Evolutionary conservation across 768 basidiomycete species (phyloP).

Genomic region (Termitomyces sp.): DNA sequence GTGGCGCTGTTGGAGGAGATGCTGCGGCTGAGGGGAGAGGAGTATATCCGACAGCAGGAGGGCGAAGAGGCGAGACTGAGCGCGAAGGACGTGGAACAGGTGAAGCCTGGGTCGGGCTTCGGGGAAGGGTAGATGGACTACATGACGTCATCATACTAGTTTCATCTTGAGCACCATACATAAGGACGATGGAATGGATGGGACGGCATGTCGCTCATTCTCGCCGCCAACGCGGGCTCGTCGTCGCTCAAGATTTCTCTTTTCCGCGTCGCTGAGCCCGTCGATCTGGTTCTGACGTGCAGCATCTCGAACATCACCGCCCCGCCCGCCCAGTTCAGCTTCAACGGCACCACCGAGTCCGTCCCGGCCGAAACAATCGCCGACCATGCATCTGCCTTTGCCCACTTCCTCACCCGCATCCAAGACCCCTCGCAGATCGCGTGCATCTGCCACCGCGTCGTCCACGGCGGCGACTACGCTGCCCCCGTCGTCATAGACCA

Average conservation of each 20-base stretch:
- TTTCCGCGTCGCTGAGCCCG: conserved; percentile 33
- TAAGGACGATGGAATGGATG: background rate
- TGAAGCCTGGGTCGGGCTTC: conserved; percentile 55
- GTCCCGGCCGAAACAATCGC: conserved; percentile 37
- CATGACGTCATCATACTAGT: conserved; percentile 15
- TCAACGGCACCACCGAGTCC: conserved; percentile 30
- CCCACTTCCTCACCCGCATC: conserved; percentile 52
- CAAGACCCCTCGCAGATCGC: conserved; percentile 43
- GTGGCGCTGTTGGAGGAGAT: conserved; percentile 84
- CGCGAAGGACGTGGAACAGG: conserved; percentile 34
- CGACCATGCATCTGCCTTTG: conserved; percentile 63
- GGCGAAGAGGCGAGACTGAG: conserved; percentile 22
- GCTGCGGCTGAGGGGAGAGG: conserved; percentile 72
- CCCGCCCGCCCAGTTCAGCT: conserved; percentile 32
- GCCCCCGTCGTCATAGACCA: conserved; percentile 66
- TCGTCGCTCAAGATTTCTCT: conserved; percentile 85
- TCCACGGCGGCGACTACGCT: conserved; percentile 83
- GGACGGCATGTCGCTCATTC: conserved; percentile 35
- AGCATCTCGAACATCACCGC: conserved; percentile 48
- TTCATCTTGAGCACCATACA: background rate
- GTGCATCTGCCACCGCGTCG: conserved; percentile 73
- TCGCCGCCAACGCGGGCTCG: conserved; percentile 77
- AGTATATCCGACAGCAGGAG: conserved; percentile 52
- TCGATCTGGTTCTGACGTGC: conserved; percentile 44
- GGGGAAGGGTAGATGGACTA: conserved; percentile 23